Evolutionary conservation across 306 rosid genomes (phyloP).

Genomic region (Quercus parvula): DNA sequence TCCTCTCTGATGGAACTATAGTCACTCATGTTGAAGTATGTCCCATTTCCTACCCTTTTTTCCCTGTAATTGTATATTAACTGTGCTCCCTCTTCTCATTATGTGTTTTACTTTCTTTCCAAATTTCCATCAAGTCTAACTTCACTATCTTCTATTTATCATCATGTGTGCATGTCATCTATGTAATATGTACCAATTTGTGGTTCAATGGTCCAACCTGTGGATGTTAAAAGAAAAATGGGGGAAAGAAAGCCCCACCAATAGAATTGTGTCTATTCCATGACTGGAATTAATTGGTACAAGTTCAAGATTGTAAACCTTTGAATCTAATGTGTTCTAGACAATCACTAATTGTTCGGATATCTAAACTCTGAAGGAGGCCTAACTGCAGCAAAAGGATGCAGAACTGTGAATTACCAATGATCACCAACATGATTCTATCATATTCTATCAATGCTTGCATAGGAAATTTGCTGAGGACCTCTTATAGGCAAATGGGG

Average conservation of each 20-base stretch:
- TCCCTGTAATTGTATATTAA: neutral
- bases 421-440: neutral
- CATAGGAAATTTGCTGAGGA: neutral
- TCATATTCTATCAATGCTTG: neutral
- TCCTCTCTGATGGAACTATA: conserved; percentile 79
- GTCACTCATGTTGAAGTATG: conserved; percentile 87
- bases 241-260: neutral
- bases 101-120: neutral
- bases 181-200: neutral
- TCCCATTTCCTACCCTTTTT: conserved; percentile 14
- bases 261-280: neutral
- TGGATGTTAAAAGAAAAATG: neutral
- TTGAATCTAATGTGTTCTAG: neutral
- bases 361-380: neutral
- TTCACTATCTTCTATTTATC: neutral
- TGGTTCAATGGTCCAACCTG: too few relatives aligned
- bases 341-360: neutral
- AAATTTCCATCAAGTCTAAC: neutral
- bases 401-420: neutral
- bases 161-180: neutral
- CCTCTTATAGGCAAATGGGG: neutral
- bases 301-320: neutral
- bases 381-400: neutral
- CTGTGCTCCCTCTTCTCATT: neutral
- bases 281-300: neutral